Evolutionary conservation across 2,329 filamentous ascomycete species (phyloP).

Genomic region (Ascochyta pisi): DNA sequence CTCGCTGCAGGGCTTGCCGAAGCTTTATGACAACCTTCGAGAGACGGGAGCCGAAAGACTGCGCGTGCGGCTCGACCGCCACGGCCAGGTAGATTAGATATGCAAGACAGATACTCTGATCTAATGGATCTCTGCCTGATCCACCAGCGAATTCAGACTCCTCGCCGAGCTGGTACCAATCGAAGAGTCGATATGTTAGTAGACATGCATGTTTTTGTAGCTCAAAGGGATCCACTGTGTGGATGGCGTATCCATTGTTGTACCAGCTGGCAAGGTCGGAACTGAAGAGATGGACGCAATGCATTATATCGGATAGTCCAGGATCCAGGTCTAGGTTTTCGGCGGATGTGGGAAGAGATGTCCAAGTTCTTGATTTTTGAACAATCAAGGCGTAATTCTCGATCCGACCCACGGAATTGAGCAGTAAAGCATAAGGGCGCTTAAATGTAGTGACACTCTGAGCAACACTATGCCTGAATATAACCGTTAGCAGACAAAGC

Average conservation of each 20-base stretch:
- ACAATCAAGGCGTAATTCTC: conserved; percentile 30
- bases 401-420: conserved; percentile 24
- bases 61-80: conserved; percentile 28
- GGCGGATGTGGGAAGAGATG: background rate
- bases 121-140: conserved; percentile 17
- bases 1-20: conserved; percentile 21
- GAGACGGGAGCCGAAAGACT: conserved; percentile 23
- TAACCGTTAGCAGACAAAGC: conserved; percentile 2
- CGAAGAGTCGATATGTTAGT: conserved; percentile 35
- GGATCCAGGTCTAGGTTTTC: background rate
- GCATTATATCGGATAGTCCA: background rate
- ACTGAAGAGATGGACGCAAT: conserved; percentile 1
- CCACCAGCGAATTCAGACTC: conserved; percentile 1
- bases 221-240: conserved; percentile 34
- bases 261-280: conserved; percentile 34
- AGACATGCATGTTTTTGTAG: conserved; percentile 41
- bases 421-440: conserved; percentile 36
- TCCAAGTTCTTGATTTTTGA: background rate
- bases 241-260: conserved; percentile 14
- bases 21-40: conserved; percentile 34
- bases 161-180: conserved; percentile 35
- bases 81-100: conserved; percentile 36
- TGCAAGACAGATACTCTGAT: conserved; percentile 38
- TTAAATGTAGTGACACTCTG: conserved; percentile 41
- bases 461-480: conserved; percentile 42